Evolutionary conservation across 768 basidiomycete genomes (phyloP).

Genomic region (Kwoniella sp.): DNA sequence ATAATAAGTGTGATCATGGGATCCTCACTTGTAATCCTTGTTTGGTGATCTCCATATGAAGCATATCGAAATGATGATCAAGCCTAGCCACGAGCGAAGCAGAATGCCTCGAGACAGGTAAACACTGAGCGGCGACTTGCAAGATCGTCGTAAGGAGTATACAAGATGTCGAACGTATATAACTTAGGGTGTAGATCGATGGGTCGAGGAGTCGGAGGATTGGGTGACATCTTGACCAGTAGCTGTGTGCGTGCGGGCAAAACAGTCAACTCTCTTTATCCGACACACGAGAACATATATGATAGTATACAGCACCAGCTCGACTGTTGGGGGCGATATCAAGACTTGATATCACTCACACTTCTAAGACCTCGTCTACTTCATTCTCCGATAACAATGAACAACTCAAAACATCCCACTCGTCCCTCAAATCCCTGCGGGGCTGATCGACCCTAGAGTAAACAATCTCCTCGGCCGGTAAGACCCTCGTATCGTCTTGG

Average conservation of each 20-base stretch:
- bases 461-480: constrained; percentile 15
- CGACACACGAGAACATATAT: too few species aligned
- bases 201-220: constrained; percentile 18
- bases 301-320: too few species aligned
- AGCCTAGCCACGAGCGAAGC: constrained; percentile 10
- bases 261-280: too few species aligned
- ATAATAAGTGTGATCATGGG: too few species aligned
- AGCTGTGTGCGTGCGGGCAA: not conserved
- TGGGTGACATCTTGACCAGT: constrained; percentile 15
- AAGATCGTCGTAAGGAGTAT: constrained; percentile 8
- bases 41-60: constrained; percentile 5
- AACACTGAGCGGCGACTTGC: constrained; percentile 16
- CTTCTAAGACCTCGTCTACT: constrained; percentile 13
- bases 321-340: too few species aligned
- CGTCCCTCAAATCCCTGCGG: constrained; percentile 10
- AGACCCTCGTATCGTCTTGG: constrained; percentile 3
- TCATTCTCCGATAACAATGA: constrained; percentile 8
- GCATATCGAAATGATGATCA: constrained; percentile 14
- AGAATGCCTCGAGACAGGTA: constrained; percentile 19
- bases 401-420: constrained; percentile 12
- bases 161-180: constrained; percentile 11
- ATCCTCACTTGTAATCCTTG: constrained; percentile 10
- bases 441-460: constrained; percentile 20
- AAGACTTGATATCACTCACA: too few species aligned
- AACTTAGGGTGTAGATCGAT: constrained; percentile 11